Conservation (phyloP, 768 basidiomycete genomes). For the Lanmaoa pseudosensibilis region DNA sequence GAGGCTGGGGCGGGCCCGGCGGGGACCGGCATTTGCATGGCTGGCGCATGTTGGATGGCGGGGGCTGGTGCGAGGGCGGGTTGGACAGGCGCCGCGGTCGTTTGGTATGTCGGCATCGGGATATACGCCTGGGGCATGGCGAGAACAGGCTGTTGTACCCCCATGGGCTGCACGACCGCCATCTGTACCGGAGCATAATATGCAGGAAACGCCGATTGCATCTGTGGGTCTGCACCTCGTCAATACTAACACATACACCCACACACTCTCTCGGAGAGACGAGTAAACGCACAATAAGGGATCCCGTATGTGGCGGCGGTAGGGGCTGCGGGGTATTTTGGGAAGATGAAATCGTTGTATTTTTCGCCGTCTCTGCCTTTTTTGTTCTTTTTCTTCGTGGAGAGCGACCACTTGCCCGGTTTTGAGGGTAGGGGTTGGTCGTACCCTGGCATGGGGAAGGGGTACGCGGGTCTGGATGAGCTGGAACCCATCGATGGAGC, state of each 20-base stretch:
- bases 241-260: conserved; percentile 1
- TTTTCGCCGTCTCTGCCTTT: conserved; percentile 22
- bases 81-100: conserved; percentile 10
- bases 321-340: conserved; percentile 15
- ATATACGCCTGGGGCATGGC: conserved; percentile 30
- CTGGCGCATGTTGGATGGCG: conserved; percentile 1
- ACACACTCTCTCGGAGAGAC: background rate
- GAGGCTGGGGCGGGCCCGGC: background rate
- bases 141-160: conserved; percentile 29
- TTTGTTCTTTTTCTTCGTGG: conserved; percentile 16
- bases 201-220: conserved; percentile 22
- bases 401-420: conserved; percentile 20
- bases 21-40: conserved; percentile 19
- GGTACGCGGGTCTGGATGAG: conserved; percentile 19
- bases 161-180: conserved; percentile 21
- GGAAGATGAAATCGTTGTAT: conserved; percentile 16
- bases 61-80: conserved; percentile 6
- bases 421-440: conserved; percentile 4
- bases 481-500: conserved; percentile 24
- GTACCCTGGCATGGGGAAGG: conserved; percentile 20
- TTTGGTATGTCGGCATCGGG: conserved; percentile 27
- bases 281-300: conserved; percentile 26
- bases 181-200: conserved; percentile 33
- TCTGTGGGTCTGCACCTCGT: conserved; percentile 26
- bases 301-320: conserved; percentile 12